Evolutionary conservation across 1,284 basidiomycete genomes (phyloP), one percentile per base, ranked within the genome.

Genomic region (Heterobasidion annosum): DNA sequence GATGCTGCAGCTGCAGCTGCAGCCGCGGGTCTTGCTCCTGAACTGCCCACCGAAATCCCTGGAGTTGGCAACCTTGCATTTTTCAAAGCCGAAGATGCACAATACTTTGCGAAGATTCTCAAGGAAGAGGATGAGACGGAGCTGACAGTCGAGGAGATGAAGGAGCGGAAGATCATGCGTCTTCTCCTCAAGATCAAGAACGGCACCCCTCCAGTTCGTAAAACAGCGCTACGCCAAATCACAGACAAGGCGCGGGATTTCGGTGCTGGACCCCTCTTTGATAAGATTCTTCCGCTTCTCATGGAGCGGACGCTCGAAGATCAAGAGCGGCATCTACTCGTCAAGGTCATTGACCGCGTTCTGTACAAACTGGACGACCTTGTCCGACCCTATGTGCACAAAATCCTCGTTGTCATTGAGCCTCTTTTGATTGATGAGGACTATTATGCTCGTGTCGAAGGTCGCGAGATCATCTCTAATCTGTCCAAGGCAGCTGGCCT

Each of bases 191-290:
- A 99, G 74, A 99, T 99, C 73, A 99, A 99, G 78, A 99, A 99
- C 69, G 97, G 97, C 49, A 98, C 96, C 1, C 97, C 97, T 34
- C 95, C 96, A 8, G 95, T 98, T 60, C 86, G 97, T 58, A 99
- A 99, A 73, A 94, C 95, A 1, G 97, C 97, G 9, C 82, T 99
- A 48, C 84, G 96, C 54, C 95, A 98, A 69, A 98, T 99, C 66
- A 98, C 95, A n/a, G 97, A 99, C 78, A 97, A 98, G 69, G 97
- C 97, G 58, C 88, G 96, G 62, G 94, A 99, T 65, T 98, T 99
- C 60, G 96, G 96, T 54, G 95, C 97, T 32, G 96, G 95, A 19
- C 97, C 97, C n/a, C 79, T 99, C 8, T 99, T 99, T 70, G 97
- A 99, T 76, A 99, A 99, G 73, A 99, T 99, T 59, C 78, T 99